Base-by-base conservation (phyloP, 345 rosid genomes). In the Erucastrum elatum region DNA sequence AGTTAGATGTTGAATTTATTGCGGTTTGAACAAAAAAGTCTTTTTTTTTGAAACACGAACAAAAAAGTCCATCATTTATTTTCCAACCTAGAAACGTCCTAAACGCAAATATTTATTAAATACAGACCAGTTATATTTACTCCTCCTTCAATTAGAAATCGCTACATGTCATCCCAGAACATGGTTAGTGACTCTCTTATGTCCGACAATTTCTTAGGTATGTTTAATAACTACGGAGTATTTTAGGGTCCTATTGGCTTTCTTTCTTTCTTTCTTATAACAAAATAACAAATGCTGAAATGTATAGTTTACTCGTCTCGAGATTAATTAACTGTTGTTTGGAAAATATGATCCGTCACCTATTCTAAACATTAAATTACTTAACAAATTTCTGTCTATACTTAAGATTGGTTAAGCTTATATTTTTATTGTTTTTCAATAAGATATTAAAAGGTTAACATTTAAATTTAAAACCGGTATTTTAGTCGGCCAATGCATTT, bases 1-100 rank as follows among this genome's bases (percentile, higher is more conserved):
- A 71, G 76, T 64, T 77, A 56, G 81, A 77, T 77, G 81, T 64
- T 29, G 67, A 56, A 78, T 78, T 77, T 39, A 78, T 56, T 78
- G 81, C 53, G 46, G 72, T 64, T 71, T 56, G 71, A n/a, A n/a
- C n/a, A n/a, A n/a, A n/a, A n/a, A n/a, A n/a, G n/a, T n/a, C n/a
- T n/a, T n/a, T n/a, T n/a, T n/a, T n/a, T n/a, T n/a, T n/a, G n/a
- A n/a, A n/a, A n/a, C n/a, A n/a, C n/a, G n/a, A 65, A 65, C 25
- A 55, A 55, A 30, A 58, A 78, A 16, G 5, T 35, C 33, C 61
- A 7, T 55, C 60, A 65, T 55, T 44, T 56, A 71, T 29, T 65
- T 64, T 17, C 35, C 66, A 41, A 78, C 62, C 65, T 25, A 27
- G 26, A n/a, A 8, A 53, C 65, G 71, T 71, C 66, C 55, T 64